Percentiles rank a stretch among this genome's conserved stretches.
Conservation (phyloP, 345 rosid species). For the Gossypium turneri region DNA sequence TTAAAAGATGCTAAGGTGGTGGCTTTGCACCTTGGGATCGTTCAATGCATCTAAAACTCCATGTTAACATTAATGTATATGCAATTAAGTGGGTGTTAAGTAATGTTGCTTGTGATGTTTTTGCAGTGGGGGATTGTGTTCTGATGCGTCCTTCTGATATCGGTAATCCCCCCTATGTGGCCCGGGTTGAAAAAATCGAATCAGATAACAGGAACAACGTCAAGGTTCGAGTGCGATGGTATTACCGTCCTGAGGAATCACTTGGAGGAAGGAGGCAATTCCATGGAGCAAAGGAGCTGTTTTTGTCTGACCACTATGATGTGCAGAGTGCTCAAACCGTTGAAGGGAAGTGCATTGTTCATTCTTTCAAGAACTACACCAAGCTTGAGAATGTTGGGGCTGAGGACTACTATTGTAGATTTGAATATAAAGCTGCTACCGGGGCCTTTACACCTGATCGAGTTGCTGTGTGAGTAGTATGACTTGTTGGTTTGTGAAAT, state of each 20-base stretch:
- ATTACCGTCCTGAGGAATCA: slow-evolving; percentile 84
- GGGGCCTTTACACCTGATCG: slow-evolving; percentile 80
- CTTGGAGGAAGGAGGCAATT: slow-evolving; percentile 82
- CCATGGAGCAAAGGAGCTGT: slow-evolving; percentile 87
- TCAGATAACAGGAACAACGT: slow-evolving; percentile 57
- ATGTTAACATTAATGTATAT: not conserved
- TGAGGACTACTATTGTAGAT: slow-evolving; percentile 80
- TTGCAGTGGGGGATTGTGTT: slow-evolving; percentile 74
- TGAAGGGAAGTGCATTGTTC: slow-evolving; percentile 81
- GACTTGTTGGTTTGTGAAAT: slow-evolving; percentile 12
- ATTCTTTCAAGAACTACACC: slow-evolving; percentile 70
- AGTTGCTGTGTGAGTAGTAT: slow-evolving; percentile 79
- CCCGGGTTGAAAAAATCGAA: slow-evolving; percentile 77
- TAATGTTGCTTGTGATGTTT: slow-evolving; percentile 11
- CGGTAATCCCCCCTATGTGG: slow-evolving; percentile 73
- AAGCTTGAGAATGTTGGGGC: slow-evolving; percentile 71
- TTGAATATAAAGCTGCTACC: slow-evolving; percentile 82
- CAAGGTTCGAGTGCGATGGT: slow-evolving; percentile 79
- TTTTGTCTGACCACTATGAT: slow-evolving; percentile 79
- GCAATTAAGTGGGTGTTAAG: not conserved
- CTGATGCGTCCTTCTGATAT: slow-evolving; percentile 79
- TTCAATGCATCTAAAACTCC: not conserved
- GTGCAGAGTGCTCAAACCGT: slow-evolving; percentile 79
- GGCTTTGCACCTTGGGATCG: not conserved
- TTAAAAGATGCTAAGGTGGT: not conserved